A percentile compares a stretch with the other conserved stretches of the same genome.
phyloP scores from a whole-genome alignment of 177 flowering plant genomes.

The Vitis hybrid region DNA sequence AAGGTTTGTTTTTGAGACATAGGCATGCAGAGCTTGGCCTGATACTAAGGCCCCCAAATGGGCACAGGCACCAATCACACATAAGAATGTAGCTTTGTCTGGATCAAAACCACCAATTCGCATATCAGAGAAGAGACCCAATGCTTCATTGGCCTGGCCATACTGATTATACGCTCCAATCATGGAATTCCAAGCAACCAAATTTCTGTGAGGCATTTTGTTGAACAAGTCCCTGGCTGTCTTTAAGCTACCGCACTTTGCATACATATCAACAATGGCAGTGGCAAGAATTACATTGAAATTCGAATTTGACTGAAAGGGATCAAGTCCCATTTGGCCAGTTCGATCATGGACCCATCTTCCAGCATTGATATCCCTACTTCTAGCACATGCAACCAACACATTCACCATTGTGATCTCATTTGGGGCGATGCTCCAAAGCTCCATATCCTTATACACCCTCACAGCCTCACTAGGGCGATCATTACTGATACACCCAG shows the following conservation, averaged over 20 bases:
- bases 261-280: slow-evolving; percentile 20
- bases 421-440: slow-evolving; percentile 14
- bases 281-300: slow-evolving; percentile 20
- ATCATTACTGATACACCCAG: slow-evolving; percentile 16
- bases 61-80: slow-evolving; percentile 16
- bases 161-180: slow-evolving; percentile 18
- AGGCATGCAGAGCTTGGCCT: slow-evolving; percentile 1
- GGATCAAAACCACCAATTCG: slow-evolving; percentile 12
- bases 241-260: slow-evolving; percentile 20
- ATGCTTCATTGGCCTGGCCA: slow-evolving; percentile 11
- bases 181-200: slow-evolving; percentile 25
- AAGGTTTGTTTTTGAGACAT: background rate
- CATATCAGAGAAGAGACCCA: slow-evolving; percentile 15
- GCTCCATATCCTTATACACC: slow-evolving; percentile 18
- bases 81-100: slow-evolving; percentile 22
- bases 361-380: slow-evolving; percentile 18
- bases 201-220: slow-evolving; percentile 23
- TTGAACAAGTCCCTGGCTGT: slow-evolving; percentile 21
- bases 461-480: slow-evolving; percentile 7
- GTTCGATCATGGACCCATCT: slow-evolving; percentile 9
- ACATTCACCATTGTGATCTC: slow-evolving; percentile 17
- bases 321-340: slow-evolving; percentile 17
- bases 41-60: background rate
- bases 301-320: background rate
- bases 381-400: slow-evolving; percentile 21